Evolutionary conservation across 2,329 filamentous ascomycete genomes (phyloP).

Genomic region (Penicillium frequentans): DNA sequence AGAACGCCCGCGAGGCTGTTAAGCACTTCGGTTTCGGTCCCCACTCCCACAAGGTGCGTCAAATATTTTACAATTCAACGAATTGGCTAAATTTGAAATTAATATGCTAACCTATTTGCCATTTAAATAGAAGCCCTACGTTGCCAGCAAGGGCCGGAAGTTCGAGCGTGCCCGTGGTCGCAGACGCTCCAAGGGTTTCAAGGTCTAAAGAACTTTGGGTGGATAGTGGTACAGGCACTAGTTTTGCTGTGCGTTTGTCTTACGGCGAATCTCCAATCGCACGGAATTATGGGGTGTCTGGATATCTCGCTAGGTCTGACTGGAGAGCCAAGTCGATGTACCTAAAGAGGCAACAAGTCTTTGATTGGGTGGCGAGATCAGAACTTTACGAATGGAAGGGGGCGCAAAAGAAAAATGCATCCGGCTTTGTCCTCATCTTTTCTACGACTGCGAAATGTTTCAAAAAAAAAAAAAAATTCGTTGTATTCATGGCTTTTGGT

Average conservation of each 20-base stretch:
- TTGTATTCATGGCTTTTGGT: constrained; percentile 6
- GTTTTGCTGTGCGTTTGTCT: constrained; percentile 14
- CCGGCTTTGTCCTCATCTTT: constrained; percentile 29
- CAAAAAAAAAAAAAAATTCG: constrained; percentile 21
- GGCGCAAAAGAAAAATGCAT: constrained; percentile 30
- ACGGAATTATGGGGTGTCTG: constrained; percentile 15
- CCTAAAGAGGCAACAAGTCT: constrained; percentile 21
- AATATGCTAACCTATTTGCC: constrained; percentile 15
- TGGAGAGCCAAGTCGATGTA: constrained; percentile 25
- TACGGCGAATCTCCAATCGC: constrained; percentile 11
- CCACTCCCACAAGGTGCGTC: constrained; percentile 88
- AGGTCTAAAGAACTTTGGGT: constrained; percentile 71
- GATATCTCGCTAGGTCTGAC: constrained; percentile 17
- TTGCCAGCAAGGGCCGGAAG: constrained; percentile 99
- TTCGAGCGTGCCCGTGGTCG: constrained; percentile 99
- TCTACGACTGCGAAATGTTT: constrained; percentile 26
- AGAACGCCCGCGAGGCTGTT: constrained; percentile 95
- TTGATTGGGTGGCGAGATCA: constrained; percentile 21
- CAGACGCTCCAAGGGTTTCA: constrained; percentile 98
- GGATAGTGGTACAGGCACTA: constrained; percentile 16
- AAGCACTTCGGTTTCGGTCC: constrained; percentile 99
- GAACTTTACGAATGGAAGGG: constrained; percentile 25
- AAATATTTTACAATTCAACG: not conserved
- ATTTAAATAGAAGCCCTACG: constrained; percentile 78
- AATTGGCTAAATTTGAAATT: not conserved